Conservation (phyloP, 371 early-diverging fungal genomes). For the Dichotomocladium elegans region DNA sequence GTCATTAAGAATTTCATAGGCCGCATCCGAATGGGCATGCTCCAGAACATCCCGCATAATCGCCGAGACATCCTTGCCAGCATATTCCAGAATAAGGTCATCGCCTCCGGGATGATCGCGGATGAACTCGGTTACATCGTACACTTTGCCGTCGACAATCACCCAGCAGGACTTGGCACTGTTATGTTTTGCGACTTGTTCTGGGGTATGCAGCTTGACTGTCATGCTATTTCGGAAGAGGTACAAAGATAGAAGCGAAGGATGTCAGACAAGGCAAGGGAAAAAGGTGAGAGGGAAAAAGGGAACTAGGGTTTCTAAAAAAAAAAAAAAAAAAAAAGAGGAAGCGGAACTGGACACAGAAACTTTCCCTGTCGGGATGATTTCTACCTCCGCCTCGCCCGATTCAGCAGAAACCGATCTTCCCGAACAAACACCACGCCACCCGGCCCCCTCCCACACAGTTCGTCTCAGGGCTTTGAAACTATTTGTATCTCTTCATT, state of each 20-base stretch:
- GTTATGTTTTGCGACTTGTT: conserved; percentile 73
- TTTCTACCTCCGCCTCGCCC: neutral
- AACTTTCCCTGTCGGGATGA: neutral
- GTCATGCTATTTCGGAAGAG: neutral
- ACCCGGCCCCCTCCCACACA: too few species aligned
- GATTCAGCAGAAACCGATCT: too few species aligned
- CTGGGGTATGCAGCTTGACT: conserved; percentile 30
- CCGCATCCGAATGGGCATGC: conserved; percentile 79
- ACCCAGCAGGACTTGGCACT: conserved; percentile 68
- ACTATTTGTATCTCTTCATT: too few species aligned
- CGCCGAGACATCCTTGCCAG: conserved; percentile 68
- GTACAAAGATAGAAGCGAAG: neutral
- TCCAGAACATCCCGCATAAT: conserved; percentile 69
- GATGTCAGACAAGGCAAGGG: neutral
- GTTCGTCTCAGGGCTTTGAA: too few species aligned
- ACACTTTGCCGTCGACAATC: conserved; percentile 69
- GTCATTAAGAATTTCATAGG: conserved; percentile 82
- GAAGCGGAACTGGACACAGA: neutral
- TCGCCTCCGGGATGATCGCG: conserved; percentile 82
- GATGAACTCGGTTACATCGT: conserved; percentile 83
- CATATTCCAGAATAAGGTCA: conserved; percentile 72
- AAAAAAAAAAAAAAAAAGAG: neutral
- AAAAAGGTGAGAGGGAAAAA: neutral
- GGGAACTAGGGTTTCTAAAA: neutral
- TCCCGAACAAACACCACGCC: too few species aligned